Percentiles rank a stretch among this genome's conserved stretches.
These are phyloP conservation scores for Catunica adiposa DNA, from an alignment of 2,329 filamentous ascomycete species.

Conservation along the genomic window DNA sequence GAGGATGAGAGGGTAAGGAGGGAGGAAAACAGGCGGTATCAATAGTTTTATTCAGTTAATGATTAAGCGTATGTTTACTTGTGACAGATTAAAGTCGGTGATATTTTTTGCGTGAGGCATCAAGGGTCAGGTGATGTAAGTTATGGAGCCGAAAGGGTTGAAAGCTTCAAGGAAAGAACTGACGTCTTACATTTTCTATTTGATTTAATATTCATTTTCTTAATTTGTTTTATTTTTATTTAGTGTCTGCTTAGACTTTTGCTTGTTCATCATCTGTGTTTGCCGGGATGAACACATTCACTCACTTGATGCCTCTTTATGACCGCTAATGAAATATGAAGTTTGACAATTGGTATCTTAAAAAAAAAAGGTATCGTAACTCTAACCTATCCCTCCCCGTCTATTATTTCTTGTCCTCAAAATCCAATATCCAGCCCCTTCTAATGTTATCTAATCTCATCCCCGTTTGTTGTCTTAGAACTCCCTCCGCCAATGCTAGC, in stretches of 20 bases:
- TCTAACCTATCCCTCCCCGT: neutral
- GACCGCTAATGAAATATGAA: no score
- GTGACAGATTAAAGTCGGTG: no score
- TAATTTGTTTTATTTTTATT: neutral
- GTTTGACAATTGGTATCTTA: neutral
- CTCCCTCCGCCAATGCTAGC: no score
- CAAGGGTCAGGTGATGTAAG: no score
- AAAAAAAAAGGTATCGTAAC: neutral
- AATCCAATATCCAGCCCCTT: neutral
- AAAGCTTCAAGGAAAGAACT: no score
- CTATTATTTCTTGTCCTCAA: neutral
- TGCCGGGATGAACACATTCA: no score
- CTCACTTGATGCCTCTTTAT: no score
- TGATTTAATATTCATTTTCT: no score
- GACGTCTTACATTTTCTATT: no score
- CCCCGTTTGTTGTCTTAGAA: neutral
- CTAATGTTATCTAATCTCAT: neutral
- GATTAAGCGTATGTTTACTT: no score
- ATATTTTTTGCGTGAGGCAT: no score
- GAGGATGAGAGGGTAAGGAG: neutral
- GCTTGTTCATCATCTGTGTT: neutral
- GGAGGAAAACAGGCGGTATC: neutral
- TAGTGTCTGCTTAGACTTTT: constrained; percentile 1
- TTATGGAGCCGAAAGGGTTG: no score
- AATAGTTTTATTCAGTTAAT: neutral